Percentiles rank a stretch among this genome's conserved stretches.
Evolutionary conservation across 2,329 filamentous ascomycete genomes (phyloP).

Genomic region (Neonectria punicea): DNA sequence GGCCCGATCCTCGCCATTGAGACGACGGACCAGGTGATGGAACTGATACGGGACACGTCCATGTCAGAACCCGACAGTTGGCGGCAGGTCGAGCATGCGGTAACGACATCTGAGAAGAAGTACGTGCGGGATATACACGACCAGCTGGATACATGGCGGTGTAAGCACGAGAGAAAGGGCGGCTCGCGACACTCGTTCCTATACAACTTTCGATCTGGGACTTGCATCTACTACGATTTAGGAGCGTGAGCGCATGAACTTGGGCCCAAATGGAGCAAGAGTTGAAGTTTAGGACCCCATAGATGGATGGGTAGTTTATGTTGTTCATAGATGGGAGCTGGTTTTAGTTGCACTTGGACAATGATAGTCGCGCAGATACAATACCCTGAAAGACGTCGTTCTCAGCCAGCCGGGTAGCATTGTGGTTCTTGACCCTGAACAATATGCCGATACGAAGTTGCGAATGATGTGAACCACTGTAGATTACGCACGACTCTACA

Average conservation of each 20-base stretch:
- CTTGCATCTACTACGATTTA: slow-evolving; percentile 87
- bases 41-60: slow-evolving; percentile 77
- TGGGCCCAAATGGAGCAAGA: neutral
- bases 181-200: slow-evolving; percentile 81
- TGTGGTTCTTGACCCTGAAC: neutral
- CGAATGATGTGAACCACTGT: neutral
- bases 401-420: neutral
- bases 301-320: neutral
- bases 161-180: slow-evolving; percentile 63
- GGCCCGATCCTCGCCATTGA: slow-evolving; percentile 90
- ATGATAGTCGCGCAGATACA: slow-evolving; percentile 3
- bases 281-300: neutral
- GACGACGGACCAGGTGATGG: slow-evolving; percentile 84
- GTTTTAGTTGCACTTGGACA: neutral
- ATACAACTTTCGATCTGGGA: slow-evolving; percentile 89
- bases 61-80: slow-evolving; percentile 86
- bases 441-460: no score
- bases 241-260: slow-evolving; percentile 45
- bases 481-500: neutral
- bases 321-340: neutral
- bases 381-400: neutral
- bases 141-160: slow-evolving; percentile 72
- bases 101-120: slow-evolving; percentile 80
- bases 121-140: slow-evolving; percentile 87
- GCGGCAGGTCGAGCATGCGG: slow-evolving; percentile 81